Base-by-base conservation (phyloP, 164 flowering plant genomes). In the Liriodendron chinense region DNA sequence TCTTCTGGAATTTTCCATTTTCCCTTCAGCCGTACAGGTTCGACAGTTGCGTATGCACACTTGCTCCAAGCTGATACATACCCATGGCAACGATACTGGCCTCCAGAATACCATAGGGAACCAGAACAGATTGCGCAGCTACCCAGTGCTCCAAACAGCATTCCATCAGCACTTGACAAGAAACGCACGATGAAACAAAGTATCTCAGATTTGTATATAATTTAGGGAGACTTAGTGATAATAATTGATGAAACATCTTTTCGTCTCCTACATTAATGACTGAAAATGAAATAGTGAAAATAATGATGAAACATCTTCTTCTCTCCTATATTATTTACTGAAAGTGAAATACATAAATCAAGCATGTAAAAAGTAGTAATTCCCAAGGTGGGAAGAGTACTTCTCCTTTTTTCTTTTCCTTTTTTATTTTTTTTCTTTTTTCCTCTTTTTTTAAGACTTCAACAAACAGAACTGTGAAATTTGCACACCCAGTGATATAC, bases 51-150 rank as follows among this genome's bases (percentile, higher is more conserved):
- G 79, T 86, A 93, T 13, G 96, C 83, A 84, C 99, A 96, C 80
- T 91, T 96, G 83, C 92, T 91, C 99, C 99, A 96, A 71, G 82
- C 97, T 5, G 98, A 88, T n/a, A 87, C 70, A 83, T 89, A 92
- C 9, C 99, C 99, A 79, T 82, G 84, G 81, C 99, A 96, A 22
- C 85, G 81, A 67, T 91, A 96, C 82, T 79, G 75, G 74, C 91
- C 88, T 74, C 93, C 92, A 78, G 94, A 91, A 77, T 88, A 94
- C 74, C 75, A 81, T 63, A 93, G 85, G 74, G 76, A 78, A 68
- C 98, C 90, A 81, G 91, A 83, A 81, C 99, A 96, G 22, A 87
- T 47, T 34, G 94, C 93, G 80, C 99, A 96, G 74, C 72, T 80
- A 43, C 76, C 85, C 74, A 92, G 96, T 72, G 93, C 89, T 84